phyloP scores from a whole-genome alignment of 257 asterid genomes.

The Scutellaria barbata region DNA sequence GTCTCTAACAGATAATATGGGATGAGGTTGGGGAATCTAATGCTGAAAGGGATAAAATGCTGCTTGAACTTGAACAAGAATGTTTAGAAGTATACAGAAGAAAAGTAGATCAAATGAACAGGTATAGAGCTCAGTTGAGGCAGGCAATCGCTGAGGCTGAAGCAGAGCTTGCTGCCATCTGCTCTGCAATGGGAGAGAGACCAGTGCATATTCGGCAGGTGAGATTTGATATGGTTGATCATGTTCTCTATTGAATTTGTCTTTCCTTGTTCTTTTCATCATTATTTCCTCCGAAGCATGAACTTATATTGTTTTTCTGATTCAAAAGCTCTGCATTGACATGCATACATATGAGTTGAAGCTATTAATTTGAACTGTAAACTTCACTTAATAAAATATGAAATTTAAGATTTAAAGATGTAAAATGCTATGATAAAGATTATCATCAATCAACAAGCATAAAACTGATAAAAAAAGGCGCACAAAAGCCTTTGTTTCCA shows the following conservation, averaged over 20 bases:
- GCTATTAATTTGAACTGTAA: conserved; percentile 12
- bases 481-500: conserved; percentile 2
- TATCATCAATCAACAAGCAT: not conserved
- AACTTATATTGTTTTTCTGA: conserved; percentile 1
- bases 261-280: not conserved
- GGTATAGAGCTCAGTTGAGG: conserved; percentile 77
- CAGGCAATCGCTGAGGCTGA: conserved; percentile 92
- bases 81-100: conserved; percentile 85
- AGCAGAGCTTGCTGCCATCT: conserved; percentile 89
- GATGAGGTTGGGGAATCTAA: conserved; percentile 94
- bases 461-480: not conserved
- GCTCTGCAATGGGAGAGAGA: conserved; percentile 86
- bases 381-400: conserved; percentile 1
- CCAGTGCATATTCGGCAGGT: conserved; percentile 95
- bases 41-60: conserved; percentile 63
- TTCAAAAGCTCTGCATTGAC: conserved; percentile 8
- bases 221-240: conserved; percentile 30
- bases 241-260: not conserved
- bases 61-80: conserved; percentile 81
- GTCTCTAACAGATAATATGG: conserved; percentile 72
- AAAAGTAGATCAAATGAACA: conserved; percentile 86
- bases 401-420: not conserved
- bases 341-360: not conserved
- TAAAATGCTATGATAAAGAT: not conserved
- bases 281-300: not conserved